Percentiles rank a stretch among this genome's conserved stretches.
These are phyloP conservation scores for Dichotomopilus funicola DNA, from an alignment of 2,329 filamentous ascomycete genomes.

Conservation along the genomic window DNA sequence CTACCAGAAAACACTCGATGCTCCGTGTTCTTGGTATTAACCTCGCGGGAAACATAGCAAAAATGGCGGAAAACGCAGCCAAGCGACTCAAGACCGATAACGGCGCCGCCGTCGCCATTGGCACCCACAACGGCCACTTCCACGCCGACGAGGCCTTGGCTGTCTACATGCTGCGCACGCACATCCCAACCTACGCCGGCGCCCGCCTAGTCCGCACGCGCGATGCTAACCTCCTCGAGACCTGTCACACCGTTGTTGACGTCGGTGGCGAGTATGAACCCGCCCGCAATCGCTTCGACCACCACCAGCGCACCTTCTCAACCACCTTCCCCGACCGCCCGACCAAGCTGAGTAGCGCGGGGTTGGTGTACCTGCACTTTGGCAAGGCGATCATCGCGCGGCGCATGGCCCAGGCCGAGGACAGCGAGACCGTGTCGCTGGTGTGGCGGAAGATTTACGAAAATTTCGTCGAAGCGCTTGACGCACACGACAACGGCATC, in stretches of 20 bases:
- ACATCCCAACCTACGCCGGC: constrained; percentile 66
- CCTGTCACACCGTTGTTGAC: constrained; percentile 92
- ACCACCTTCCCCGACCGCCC: constrained; percentile 75
- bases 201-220: constrained; percentile 79
- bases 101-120: constrained; percentile 56
- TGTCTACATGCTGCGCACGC: constrained; percentile 86
- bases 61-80: constrained; percentile 60
- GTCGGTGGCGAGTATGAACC: constrained; percentile 94
- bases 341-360: constrained; percentile 91
- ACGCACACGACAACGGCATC: constrained; percentile 97
- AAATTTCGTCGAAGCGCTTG: constrained; percentile 89
- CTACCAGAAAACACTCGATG: too few relatives aligned
- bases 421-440: constrained; percentile 61
- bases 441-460: constrained; percentile 87
- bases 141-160: constrained; percentile 97
- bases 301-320: constrained; percentile 89
- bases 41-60: not conserved
- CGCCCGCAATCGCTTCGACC: constrained; percentile 74
- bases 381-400: constrained; percentile 75
- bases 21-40: too few relatives aligned
- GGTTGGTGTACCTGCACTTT: constrained; percentile 93
- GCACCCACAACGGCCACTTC: constrained; percentile 97
- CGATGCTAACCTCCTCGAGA: constrained; percentile 68
- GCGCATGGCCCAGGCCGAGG: constrained; percentile 48
- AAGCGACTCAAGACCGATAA: constrained; percentile 78